Percentiles rank a stretch among this genome's conserved stretches.
These are phyloP conservation scores for Sphaerulina vaccinii DNA, from an alignment of 2,329 filamentous ascomycete species.

Conservation along the genomic window DNA sequence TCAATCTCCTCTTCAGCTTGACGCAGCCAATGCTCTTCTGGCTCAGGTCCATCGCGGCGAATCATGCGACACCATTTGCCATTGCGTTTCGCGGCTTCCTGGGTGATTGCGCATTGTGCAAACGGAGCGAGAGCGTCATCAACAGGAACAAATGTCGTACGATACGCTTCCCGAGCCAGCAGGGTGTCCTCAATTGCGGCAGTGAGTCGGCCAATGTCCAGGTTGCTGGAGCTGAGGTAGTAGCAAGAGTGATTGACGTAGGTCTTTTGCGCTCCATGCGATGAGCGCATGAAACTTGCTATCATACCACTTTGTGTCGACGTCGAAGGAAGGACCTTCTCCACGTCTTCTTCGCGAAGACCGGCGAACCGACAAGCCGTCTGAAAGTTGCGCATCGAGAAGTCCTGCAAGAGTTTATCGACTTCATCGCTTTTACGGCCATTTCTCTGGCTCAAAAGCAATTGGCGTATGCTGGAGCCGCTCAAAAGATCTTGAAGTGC, in stretches of 20 bases:
- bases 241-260: neutral
- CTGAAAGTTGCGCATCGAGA: neutral
- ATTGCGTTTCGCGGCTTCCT: neutral
- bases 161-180: neutral
- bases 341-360: neutral
- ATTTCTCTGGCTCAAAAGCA: neutral
- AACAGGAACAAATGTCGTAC: constrained; percentile 9
- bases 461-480: neutral
- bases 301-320: neutral
- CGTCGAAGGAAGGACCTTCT: neutral
- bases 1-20: constrained; percentile 10
- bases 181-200: neutral
- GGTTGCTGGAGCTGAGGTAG: neutral
- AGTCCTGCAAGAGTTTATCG: neutral
- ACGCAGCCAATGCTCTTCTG: neutral
- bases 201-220: neutral
- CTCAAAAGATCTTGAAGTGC: constrained; percentile 5
- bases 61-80: neutral
- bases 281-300: neutral
- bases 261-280: neutral
- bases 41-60: neutral
- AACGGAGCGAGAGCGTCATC: constrained; percentile 17
- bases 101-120: constrained; percentile 13
- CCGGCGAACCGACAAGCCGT: neutral
- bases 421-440: neutral